Evolutionary conservation across 140 eudicot genomes (phyloP), one percentile per base, ranked within the genome.

Genomic region (Flaveria floridana): DNA sequence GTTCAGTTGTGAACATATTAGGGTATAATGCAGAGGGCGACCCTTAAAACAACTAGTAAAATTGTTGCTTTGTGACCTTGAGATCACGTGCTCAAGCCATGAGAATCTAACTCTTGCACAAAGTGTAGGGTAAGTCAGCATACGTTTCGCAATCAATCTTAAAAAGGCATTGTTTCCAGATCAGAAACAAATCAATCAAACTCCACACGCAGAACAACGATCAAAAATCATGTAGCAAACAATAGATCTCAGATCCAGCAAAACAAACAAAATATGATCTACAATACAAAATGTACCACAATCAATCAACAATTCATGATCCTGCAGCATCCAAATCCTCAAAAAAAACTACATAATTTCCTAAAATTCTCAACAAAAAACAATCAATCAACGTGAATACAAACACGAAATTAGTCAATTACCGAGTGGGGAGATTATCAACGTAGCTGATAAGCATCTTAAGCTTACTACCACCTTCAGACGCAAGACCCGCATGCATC

Each of bases 351-450:
- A 15, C 48, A 5, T 30, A 47, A 70, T 78, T 55, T 39, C 15
- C 0, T 3, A 26, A 12, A n/a, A 3, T 4, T 1, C 8, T 6
- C 8, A 34, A 34, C 41, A 34, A 34, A 34, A 34, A 34, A 34
- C 41, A 34, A 6, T 34, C 41, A 34, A 34, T 34, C 8, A 34
- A 34, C 8, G 41, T 4, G 28, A 63, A 74, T 13, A 14, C 0
- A 71, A 19, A 2, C 7, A 47, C 7, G 30, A 55, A 53, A 30
- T 30, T 5, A 30, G 37, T 30, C 6, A 3, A 30, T 76, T 77
- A 91, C 97, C 97, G 94, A 7, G 88, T 80, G 64, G 97, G 96
- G 59, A 91, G 97, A 82, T 84, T 89, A 67, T 91, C 96, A 8
- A 91, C 96, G 51, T 75, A 91, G 86, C 89, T 89, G 65, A 91